phyloP scores from a whole-genome alignment of 331 rosid genomes.

The Spiraea crenata region DNA sequence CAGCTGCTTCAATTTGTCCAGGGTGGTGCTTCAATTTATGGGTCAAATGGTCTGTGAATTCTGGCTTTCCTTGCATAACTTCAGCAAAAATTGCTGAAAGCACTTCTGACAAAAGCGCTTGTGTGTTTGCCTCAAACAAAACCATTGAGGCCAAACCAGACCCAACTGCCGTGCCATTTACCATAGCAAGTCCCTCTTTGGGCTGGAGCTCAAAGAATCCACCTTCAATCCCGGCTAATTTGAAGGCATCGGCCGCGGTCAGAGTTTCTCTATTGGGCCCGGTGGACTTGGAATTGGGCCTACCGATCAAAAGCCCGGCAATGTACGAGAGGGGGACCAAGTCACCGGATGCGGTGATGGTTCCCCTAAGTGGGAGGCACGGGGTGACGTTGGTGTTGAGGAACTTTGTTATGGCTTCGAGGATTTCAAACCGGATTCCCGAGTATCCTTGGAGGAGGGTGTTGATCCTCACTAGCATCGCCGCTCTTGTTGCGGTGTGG shows the following conservation, averaged over 20 bases:
- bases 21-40: constrained; percentile 90
- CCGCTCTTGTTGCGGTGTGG: constrained; percentile 76
- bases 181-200: constrained; percentile 84
- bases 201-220: constrained; percentile 88
- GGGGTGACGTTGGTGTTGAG: constrained; percentile 76
- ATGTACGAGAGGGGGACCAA: constrained; percentile 81
- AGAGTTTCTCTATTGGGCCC: constrained; percentile 67
- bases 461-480: constrained; percentile 87
- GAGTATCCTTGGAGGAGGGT: constrained; percentile 92
- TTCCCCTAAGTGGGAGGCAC: constrained; percentile 78
- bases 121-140: constrained; percentile 74
- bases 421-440: constrained; percentile 72
- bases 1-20: constrained; percentile 96
- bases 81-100: constrained; percentile 81
- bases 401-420: constrained; percentile 77
- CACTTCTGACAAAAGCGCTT: constrained; percentile 54
- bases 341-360: constrained; percentile 85
- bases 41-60: constrained; percentile 84
- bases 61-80: constrained; percentile 88
- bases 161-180: constrained; percentile 93
- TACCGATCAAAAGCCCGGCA: constrained; percentile 69
- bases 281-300: constrained; percentile 73
- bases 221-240: constrained; percentile 50
- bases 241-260: constrained; percentile 58
- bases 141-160: constrained; percentile 84